Conservation (phyloP, 352 stramenopile genomes). For the Thalassiosira delicatula region DNA sequence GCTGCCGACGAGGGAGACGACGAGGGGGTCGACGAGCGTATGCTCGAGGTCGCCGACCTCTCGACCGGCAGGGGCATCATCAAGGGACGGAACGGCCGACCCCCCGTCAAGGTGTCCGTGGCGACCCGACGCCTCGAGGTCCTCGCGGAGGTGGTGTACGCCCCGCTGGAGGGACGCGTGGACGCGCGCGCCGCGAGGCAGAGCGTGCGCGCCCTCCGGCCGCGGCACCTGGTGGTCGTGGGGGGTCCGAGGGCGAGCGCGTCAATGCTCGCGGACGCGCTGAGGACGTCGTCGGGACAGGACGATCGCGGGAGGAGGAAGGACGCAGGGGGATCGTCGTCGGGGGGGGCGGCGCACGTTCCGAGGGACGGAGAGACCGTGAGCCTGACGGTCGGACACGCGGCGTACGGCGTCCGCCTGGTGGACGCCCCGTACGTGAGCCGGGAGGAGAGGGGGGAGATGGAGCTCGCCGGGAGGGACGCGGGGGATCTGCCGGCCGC, state of each 20-base stretch:
- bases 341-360: slow-evolving; percentile 55
- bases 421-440: slow-evolving; percentile 79
- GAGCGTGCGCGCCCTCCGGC: slow-evolving; percentile 80
- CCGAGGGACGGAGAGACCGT: slow-evolving; percentile 72
- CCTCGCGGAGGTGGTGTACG: slow-evolving; percentile 81
- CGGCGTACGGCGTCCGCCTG: slow-evolving; percentile 78
- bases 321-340: too few species aligned
- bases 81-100: slow-evolving; percentile 78
- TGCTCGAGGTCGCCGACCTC: slow-evolving; percentile 77
- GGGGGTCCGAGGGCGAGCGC: slow-evolving; percentile 63
- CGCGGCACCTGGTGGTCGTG: slow-evolving; percentile 80
- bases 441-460: slow-evolving; percentile 64
- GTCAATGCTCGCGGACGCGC: slow-evolving; percentile 44
- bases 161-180: slow-evolving; percentile 77
- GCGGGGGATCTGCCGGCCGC: too few species aligned
- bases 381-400: slow-evolving; percentile 76
- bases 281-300: slow-evolving; percentile 21
- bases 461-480: slow-evolving; percentile 47
- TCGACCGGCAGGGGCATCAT: slow-evolving; percentile 83
- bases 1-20: too few species aligned
- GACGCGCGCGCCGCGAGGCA: slow-evolving; percentile 77
- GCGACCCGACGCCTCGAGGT: slow-evolving; percentile 70
- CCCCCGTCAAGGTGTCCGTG: slow-evolving; percentile 78
- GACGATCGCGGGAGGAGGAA: too few species aligned
- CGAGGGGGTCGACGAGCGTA: slow-evolving; percentile 68